These are phyloP conservation scores for Schizosaccharomyces lindneri DNA, from an alignment of 805 yeast species.

Conservation along the genomic window DNA sequence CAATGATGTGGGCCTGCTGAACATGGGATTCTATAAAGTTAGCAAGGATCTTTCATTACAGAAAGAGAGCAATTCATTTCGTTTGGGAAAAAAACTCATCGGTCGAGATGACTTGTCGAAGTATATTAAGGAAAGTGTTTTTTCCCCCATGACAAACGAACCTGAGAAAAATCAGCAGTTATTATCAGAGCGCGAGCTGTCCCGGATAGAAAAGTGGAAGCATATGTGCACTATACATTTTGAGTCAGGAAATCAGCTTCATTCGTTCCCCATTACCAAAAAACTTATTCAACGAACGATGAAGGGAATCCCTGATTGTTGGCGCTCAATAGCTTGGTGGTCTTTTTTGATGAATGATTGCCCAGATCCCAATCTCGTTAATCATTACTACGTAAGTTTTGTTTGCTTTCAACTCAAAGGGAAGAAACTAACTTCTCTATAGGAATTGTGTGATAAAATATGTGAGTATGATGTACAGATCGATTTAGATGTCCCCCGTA, in stretches of 20 bases:
- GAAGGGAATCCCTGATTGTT: constrained; percentile 9
- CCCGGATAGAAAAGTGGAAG: neutral
- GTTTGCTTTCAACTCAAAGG: neutral
- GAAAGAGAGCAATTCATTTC: neutral
- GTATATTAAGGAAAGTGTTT: neutral
- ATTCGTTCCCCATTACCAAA: neutral
- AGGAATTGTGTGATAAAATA: constrained; percentile 2
- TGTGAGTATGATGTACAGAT: constrained; percentile 8
- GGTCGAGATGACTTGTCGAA: neutral
- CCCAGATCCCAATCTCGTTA: neutral
- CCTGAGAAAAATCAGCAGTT: neutral
- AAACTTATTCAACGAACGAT: neutral
- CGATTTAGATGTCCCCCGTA: constrained; percentile 10
- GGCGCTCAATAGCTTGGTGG: constrained; percentile 7
- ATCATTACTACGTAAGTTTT: constrained; percentile 1
- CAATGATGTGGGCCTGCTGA: neutral
- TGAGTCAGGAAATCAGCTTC: neutral
- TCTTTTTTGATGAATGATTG: constrained; percentile 5
- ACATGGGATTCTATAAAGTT: neutral
- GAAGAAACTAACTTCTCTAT: neutral
- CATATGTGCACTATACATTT: neutral
- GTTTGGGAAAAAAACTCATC: neutral
- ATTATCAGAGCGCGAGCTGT: neutral
- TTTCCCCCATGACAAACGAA: neutral
- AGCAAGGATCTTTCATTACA: neutral